A percentile compares a stretch with the other conserved stretches of the same genome.
phyloP scores from a whole-genome alignment of 1,284 basidiomycete genomes.

The Moesziomyces globuligerus region DNA sequence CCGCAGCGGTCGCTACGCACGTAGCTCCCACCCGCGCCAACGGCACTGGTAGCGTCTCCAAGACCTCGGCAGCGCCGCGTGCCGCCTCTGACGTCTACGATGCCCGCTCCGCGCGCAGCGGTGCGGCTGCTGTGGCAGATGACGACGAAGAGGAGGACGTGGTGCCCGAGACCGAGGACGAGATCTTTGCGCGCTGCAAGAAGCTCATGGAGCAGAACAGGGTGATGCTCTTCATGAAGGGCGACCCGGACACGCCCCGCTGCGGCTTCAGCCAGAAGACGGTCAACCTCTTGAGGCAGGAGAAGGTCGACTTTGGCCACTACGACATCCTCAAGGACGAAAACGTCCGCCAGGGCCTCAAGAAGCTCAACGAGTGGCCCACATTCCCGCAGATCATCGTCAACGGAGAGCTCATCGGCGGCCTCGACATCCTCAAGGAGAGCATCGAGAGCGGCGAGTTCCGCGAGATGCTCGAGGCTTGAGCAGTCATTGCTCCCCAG shows the following conservation, averaged over 20 bases:
- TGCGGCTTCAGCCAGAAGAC: slow-evolving; percentile 82
- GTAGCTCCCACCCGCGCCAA: slow-evolving; percentile 67
- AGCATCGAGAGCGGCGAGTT: slow-evolving; percentile 73
- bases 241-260: slow-evolving; percentile 78
- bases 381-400: slow-evolving; percentile 78
- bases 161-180: slow-evolving; percentile 73
- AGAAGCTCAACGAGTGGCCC: slow-evolving; percentile 84
- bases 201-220: slow-evolving; percentile 75
- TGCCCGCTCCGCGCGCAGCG: slow-evolving; percentile 26
- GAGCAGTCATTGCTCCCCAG: no score
- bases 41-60: slow-evolving; percentile 47
- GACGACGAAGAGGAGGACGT: slow-evolving; percentile 49
- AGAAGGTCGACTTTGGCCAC: slow-evolving; percentile 75
- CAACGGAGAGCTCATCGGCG: slow-evolving; percentile 79
- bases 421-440: slow-evolving; percentile 70
- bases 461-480: slow-evolving; percentile 72
- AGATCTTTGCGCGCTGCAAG: slow-evolving; percentile 75
- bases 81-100: slow-evolving; percentile 53
- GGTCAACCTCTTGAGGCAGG: slow-evolving; percentile 74
- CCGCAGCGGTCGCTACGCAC: slow-evolving; percentile 73
- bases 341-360: slow-evolving; percentile 79
- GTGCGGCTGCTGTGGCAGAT: slow-evolving; percentile 13
- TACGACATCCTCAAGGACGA: slow-evolving; percentile 82
- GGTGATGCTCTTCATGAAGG: slow-evolving; percentile 97
- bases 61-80: slow-evolving; percentile 52